Base-by-base conservation (phyloP, 148 eudicot species). In the Rhododendron kiyosumense region DNA sequence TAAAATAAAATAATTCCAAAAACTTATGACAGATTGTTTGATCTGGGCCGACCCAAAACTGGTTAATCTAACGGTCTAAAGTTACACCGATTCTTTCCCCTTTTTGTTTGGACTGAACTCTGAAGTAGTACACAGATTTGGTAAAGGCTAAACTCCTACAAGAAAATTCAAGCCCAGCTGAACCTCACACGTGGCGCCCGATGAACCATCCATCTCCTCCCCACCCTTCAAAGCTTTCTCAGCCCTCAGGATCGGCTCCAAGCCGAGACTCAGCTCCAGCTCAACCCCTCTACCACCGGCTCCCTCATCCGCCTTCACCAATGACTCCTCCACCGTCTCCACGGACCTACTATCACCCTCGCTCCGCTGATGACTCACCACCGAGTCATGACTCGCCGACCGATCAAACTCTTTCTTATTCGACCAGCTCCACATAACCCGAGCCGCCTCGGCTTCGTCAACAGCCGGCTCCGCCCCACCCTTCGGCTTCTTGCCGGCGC, bases 321-420 rank as follows among this genome's bases (percentile, higher is more conserved):
- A 84, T 83, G 84, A 65, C n/a, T 83, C 84, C 85, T 88, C 89
- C 38, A 91, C 90, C 22, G 93, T 91, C 73, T 90, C 92, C 11
- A 76, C 88, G 0, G 92, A 93, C 30, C 81, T 86, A 59, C 85
- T 91, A 38, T 74, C 81, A 9, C 89, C 85, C 41, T 85, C 79
- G 0, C 84, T 52, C 6, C 71, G 83, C 0, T 43, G 81, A 14
- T 28, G 69, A 17, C 49, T 83, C 0, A 20, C 87, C 87, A 83
- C 84, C 20, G 95, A 92, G 86, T 89, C 95, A 28, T 92, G 95
- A 84, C 97, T 93, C 87, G 90, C 46, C 17, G 94, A 89, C 88
- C 93, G n/a, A 15, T 15, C 78, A 13, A 46, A 45, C 61, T 84
- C 85, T 15, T 67, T 65, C 45, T 28, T 48, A 13, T 84, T 51